Conservation (phyloP, 2,329 filamentous ascomycete genomes). For the Phaeosphaeriaceae sp. region DNA sequence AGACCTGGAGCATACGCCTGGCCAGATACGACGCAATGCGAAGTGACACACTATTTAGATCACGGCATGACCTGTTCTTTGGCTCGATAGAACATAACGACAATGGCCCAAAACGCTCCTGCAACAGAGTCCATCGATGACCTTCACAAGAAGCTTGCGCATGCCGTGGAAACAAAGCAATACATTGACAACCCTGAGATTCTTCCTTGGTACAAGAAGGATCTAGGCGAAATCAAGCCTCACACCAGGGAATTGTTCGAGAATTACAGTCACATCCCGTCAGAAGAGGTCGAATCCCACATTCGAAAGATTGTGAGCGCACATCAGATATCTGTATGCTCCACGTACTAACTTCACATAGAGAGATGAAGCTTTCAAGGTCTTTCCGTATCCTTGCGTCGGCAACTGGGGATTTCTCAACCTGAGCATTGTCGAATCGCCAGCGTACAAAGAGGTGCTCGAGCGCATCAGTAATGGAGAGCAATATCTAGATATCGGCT, state of each 20-base stretch:
- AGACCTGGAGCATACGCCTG: neutral
- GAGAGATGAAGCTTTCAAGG: conserved; percentile 14
- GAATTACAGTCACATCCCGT: conserved; percentile 47
- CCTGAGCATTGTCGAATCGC: conserved; percentile 32
- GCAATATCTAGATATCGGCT: conserved; percentile 51
- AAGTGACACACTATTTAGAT: neutral
- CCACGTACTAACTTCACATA: neutral
- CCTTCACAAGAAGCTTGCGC: conserved; percentile 15
- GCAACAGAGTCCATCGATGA: conserved; percentile 6
- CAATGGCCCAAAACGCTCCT: conserved; percentile 16
- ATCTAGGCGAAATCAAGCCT: conserved; percentile 36
- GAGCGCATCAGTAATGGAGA: conserved; percentile 45
- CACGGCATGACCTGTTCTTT: neutral
- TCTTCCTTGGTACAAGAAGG: conserved; percentile 41
- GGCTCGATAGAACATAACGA: neutral
- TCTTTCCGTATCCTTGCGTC: conserved; percentile 46
- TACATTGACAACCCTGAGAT: conserved; percentile 29
- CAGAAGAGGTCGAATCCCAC: conserved; percentile 45
- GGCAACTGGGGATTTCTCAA: conserved; percentile 47
- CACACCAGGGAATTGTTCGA: conserved; percentile 46
- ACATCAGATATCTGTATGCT: neutral
- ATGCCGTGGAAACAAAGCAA: conserved; percentile 22
- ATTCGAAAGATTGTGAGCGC: conserved; percentile 42
- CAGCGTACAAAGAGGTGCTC: conserved; percentile 41
- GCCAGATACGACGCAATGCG: neutral